phyloP scores from a whole-genome alignment of 2,329 filamentous ascomycete species.

The Sarocladium brachiariae region DNA sequence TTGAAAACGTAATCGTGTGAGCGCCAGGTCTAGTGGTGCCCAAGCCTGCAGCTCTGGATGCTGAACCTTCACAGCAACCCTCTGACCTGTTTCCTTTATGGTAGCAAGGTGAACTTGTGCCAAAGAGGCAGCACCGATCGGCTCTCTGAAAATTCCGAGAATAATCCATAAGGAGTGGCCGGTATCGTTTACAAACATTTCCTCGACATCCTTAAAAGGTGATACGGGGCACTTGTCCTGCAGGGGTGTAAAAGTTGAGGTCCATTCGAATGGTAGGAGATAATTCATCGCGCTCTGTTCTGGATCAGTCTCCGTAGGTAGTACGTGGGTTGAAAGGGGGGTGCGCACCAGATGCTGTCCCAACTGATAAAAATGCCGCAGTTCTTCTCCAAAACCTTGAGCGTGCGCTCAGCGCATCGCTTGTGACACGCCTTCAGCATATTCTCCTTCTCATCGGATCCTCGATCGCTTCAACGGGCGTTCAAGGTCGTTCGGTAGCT shows the following conservation, averaged over 20 bases:
- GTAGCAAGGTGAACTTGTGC: conserved; percentile 91
- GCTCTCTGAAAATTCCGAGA: conserved; percentile 75
- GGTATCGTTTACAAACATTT: conserved; percentile 82
- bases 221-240: conserved; percentile 95
- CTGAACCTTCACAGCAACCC: conserved; percentile 94
- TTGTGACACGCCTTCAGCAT: conserved; percentile 80
- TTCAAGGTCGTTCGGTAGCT: conserved; percentile 88
- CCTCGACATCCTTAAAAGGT: conserved; percentile 75
- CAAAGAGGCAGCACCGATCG: conserved; percentile 87
- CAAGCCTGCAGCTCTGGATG: conserved; percentile 86
- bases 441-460: conserved; percentile 60
- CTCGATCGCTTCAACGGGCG: conserved; percentile 51
- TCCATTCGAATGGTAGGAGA: conserved; percentile 85
- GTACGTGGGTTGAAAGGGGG: background rate
- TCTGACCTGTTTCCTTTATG: conserved; percentile 72
- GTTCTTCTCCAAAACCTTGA: conserved; percentile 86
- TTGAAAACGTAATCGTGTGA: conserved; percentile 85
- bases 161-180: conserved; percentile 76
- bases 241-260: conserved; percentile 87
- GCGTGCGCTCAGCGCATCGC: conserved; percentile 81
- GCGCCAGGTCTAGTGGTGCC: conserved; percentile 76
- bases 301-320: conserved; percentile 18
- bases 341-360: conserved; percentile 74
- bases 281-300: conserved; percentile 85
- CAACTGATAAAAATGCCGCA: conserved; percentile 95